Base-by-base conservation (phyloP, 441 rosid genomes). In the Gossypium laxum region DNA sequence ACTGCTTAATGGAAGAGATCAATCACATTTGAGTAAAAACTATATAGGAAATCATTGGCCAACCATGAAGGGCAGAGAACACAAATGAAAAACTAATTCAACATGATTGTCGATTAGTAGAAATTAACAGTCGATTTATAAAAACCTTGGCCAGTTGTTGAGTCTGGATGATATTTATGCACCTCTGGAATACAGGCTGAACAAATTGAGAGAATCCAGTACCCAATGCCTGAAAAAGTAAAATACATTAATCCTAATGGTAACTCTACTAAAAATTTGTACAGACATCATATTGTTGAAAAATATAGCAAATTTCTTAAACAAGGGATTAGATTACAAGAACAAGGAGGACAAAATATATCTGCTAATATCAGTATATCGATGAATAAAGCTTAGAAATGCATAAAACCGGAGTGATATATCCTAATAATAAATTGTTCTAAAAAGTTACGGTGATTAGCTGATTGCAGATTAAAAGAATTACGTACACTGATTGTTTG, bases 161-260 rank as follows among this genome's bases (percentile, higher is more conserved):
- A 70, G 77, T 73, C 78, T 81, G 93, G 67, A 96, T 86, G 85
- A 96, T 88, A 80, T 79, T 81, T 75, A 90, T 86, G 88, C 96
- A 91, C 85, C 98, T 91, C 78, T 89, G 96, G 74, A 86, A 96
- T 60, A 96, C 98, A 80, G 99, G 98, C 79, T 84, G 89, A 30
- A 92, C 94, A 86, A 91, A 96, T 78, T 88, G 99, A 80, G 86
- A 79, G 81, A 96, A 91, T 67, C 92, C 97, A 5, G 88, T 74
- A 58, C 98, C 96, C 75, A 96, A 84, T 50, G 98, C 96, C 99
- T 94, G 93, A 67, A 84, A 78, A 80, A 80, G 75, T 52, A 74
- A 76, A 51, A 64, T 32, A 58, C n/a, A 62, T 61, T 56, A 80
- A 76, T 75, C 12, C 26, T n/a, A 56, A 72, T 64, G 61, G 59